Conservation (phyloP, 805 yeast genomes). For the Kuraishia capsulata region DNA sequence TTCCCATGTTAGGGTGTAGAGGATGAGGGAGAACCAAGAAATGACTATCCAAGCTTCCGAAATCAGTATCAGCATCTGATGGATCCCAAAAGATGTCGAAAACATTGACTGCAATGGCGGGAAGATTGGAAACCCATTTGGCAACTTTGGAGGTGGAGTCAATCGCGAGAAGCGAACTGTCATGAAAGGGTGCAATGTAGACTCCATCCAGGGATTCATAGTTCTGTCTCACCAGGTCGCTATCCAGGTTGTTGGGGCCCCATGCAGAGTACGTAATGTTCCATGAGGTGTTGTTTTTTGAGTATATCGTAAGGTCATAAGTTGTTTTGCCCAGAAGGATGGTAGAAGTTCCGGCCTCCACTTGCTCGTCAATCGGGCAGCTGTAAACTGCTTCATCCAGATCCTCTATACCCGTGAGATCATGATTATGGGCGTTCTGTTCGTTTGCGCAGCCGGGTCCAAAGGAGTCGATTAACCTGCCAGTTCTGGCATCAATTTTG, state of each 20-base stretch:
- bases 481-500: constrained; percentile 64
- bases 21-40: constrained; percentile 67
- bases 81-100: constrained; percentile 56
- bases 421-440: constrained; percentile 1
- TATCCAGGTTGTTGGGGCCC: constrained; percentile 86
- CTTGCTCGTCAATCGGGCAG: constrained; percentile 9
- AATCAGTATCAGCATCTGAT: constrained; percentile 9
- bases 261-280: constrained; percentile 80
- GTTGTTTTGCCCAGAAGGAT: constrained; percentile 64
- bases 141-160: constrained; percentile 63
- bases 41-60: constrained; percentile 12
- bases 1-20: constrained; percentile 22
- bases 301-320: constrained; percentile 68
- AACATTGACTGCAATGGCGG: constrained; percentile 64
- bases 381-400: constrained; percentile 2
- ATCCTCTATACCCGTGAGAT: constrained; percentile 3
- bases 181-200: constrained; percentile 79
- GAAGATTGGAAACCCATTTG: constrained; percentile 69
- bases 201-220: constrained; percentile 58
- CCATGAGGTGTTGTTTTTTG: constrained; percentile 66
- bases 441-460: constrained; percentile 21
- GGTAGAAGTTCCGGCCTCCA: constrained; percentile 14
- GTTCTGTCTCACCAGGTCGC: constrained; percentile 36
- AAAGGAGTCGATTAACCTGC: constrained; percentile 60
- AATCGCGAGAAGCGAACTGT: constrained; percentile 68